These are phyloP conservation scores for Colletotrichum theobromicola DNA, from an alignment of 2,329 filamentous ascomycete genomes.

Conservation along the genomic window DNA sequence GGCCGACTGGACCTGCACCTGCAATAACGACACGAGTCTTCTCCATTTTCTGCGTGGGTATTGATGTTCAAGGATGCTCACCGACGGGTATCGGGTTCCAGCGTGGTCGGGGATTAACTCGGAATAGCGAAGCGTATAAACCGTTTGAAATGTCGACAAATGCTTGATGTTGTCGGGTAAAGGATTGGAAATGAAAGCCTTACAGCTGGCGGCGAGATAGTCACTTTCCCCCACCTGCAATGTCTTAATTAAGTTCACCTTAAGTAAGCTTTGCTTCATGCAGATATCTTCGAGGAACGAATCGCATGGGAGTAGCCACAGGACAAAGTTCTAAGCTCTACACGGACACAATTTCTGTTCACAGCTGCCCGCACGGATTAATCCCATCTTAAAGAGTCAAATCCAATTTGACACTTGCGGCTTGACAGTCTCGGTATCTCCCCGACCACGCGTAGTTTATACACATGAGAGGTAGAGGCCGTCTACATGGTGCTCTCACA, in stretches of 20 bases:
- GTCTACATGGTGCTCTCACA: too few species aligned
- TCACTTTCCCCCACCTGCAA: background rate
- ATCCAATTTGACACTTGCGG: background rate
- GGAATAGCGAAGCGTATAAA: background rate
- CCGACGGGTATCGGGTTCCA: background rate
- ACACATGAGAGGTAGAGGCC: too few species aligned
- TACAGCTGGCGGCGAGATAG: background rate
- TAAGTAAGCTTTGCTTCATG: background rate
- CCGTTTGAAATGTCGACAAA: background rate
- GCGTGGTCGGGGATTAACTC: background rate
- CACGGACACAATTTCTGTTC: background rate
- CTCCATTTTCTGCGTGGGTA: background rate
- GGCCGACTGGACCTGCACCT: conserved; percentile 11
- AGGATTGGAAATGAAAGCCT: background rate
- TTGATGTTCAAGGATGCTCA: background rate
- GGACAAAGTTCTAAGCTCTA: background rate
- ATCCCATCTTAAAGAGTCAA: background rate
- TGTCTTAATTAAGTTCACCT: background rate
- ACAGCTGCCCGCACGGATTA: background rate
- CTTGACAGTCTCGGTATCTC: too few species aligned
- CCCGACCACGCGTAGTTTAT: too few species aligned
- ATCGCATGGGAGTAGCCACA: background rate
- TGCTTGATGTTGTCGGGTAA: background rate
- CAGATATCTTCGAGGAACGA: background rate
- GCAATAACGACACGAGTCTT: conserved; percentile 2